Evolutionary conservation across 78 protist genomes (phyloP).

Genomic region (Dictyostelium firmibasis): DNA sequence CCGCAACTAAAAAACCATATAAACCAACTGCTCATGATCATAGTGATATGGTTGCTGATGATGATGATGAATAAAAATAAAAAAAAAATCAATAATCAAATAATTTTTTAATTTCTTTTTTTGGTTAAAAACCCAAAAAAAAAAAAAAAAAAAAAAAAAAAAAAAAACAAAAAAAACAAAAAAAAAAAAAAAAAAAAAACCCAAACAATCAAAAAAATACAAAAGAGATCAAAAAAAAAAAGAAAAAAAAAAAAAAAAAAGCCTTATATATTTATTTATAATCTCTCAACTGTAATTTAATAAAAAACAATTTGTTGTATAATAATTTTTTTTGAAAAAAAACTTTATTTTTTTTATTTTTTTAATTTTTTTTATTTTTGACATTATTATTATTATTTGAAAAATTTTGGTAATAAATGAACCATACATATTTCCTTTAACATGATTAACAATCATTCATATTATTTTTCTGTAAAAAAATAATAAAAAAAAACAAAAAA

Average conservation of each 20-base stretch:
- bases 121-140: background rate
- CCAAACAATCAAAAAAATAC: too few species aligned
- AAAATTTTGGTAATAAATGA: background rate
- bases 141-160: too few species aligned
- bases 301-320: background rate
- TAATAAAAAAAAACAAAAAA: background rate
- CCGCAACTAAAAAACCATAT: slow-evolving; percentile 10
- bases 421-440: background rate
- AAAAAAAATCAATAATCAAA: background rate
- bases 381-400: background rate
- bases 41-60: slow-evolving; percentile 64
- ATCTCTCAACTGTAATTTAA: background rate
- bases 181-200: background rate
- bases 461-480: too few species aligned
- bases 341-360: too few species aligned
- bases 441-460: background rate
- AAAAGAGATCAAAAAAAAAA: too few species aligned
- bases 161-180: too few species aligned
- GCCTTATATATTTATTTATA: too few species aligned
- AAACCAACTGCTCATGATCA: slow-evolving; percentile 52
- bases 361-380: background rate
- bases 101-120: too few species aligned
- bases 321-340: too few species aligned
- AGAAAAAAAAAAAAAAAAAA: too few species aligned
- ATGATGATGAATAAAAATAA: slow-evolving; percentile 43